Conservation (phyloP, 2,329 filamentous ascomycete species). For the Sclerotinia trifoliorum region DNA sequence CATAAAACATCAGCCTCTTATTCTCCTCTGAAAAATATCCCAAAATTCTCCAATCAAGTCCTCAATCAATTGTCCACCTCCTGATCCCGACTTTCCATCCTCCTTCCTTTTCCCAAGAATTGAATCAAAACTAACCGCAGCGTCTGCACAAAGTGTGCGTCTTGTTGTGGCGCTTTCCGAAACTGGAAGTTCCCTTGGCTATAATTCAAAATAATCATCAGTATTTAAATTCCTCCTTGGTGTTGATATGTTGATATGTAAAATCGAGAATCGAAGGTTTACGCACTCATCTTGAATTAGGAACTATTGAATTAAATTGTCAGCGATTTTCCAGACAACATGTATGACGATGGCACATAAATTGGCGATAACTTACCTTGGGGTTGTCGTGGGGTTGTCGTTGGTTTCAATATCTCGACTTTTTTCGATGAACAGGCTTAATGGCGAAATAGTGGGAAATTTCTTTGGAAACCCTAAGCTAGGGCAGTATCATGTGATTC, state of each 20-base stretch:
- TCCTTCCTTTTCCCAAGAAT: constrained; percentile 34
- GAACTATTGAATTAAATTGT: constrained; percentile 27
- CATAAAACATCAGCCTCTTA: constrained; percentile 32
- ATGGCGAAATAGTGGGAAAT: constrained; percentile 16
- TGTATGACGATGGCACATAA: background rate
- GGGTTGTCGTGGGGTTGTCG: constrained; percentile 23
- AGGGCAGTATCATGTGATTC: constrained; percentile 18
- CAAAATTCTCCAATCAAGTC: background rate
- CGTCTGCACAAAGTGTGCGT: constrained; percentile 42
- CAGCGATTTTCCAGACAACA: constrained; percentile 1
- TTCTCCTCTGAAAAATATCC: background rate
- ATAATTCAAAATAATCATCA: constrained; percentile 22
- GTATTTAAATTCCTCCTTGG: constrained; percentile 14
- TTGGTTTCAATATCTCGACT: constrained; percentile 18
- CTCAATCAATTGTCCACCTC: constrained; percentile 18
- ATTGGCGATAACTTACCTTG: constrained; percentile 18
- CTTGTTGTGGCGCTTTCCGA: constrained; percentile 42
- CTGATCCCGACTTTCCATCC: background rate
- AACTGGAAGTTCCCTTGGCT: constrained; percentile 40
- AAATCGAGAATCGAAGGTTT: constrained; percentile 17
- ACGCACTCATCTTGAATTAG: constrained; percentile 41
- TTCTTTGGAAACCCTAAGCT: constrained; percentile 19
- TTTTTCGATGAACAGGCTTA: constrained; percentile 16
- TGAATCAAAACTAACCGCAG: constrained; percentile 39
- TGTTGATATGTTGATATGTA: constrained; percentile 25